Evolutionary conservation across 1,284 basidiomycete species (phyloP).

Genomic region (Ceratobasidium theobromae): DNA sequence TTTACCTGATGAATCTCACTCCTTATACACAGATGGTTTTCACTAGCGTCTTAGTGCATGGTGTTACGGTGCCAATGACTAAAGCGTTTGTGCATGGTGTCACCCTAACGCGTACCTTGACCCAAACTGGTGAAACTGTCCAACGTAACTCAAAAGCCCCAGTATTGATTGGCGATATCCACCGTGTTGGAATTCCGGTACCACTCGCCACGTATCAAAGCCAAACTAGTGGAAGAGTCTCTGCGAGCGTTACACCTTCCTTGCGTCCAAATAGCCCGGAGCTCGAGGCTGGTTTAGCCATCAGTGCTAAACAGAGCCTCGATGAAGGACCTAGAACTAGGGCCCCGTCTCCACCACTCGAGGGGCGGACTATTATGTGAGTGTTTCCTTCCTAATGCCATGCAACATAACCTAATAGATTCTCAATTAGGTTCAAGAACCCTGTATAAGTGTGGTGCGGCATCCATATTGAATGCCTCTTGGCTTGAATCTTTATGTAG

Average conservation of each 20-base stretch:
- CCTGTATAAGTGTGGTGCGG: neutral
- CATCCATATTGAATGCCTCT: neutral
- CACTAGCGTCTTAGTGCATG: constrained; percentile 21
- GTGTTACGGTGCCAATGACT: constrained; percentile 3
- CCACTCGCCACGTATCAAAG: constrained; percentile 3
- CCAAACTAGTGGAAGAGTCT: neutral
- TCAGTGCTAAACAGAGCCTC: too few relatives aligned
- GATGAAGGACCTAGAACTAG: too few relatives aligned
- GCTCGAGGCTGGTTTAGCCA: too few relatives aligned
- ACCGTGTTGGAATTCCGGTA: constrained; percentile 1
- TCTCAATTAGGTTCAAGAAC: neutral
- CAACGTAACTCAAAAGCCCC: neutral
- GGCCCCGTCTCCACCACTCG: neutral
- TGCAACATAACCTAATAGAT: neutral
- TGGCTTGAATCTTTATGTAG: neutral
- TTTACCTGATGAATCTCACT: neutral
- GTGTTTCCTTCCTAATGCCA: neutral
- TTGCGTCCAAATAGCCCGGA: too few relatives aligned
- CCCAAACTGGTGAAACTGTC: too few relatives aligned
- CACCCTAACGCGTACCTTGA: constrained; percentile 7
- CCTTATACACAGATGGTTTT: constrained; percentile 27
- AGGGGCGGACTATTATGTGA: neutral
- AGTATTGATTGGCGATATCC: constrained; percentile 2
- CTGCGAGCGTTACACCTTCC: too few relatives aligned
- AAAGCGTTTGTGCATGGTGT: constrained; percentile 11